Base-by-base conservation (phyloP, 345 rosid species). In the Aethionema arabicum region DNA sequence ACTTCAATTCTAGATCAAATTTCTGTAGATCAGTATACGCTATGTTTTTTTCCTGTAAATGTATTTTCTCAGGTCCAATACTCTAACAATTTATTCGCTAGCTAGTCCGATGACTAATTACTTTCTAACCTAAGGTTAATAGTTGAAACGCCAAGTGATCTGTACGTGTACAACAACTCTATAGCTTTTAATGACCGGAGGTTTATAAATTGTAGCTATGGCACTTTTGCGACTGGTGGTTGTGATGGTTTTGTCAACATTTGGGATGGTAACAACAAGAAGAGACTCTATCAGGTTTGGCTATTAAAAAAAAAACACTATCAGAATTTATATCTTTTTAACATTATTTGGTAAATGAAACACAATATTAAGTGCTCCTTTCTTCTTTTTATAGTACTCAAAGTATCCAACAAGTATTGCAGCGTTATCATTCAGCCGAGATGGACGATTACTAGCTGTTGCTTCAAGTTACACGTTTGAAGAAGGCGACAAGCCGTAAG, bases 201-300 rank as follows among this genome's bases (percentile, higher is more conserved):
- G 35, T 50, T 64, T 66, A 66, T 31, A 41, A 54, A 38, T 13
- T 73, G 77, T 82, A 95, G 97, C 32, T 95, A 95, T 78, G 99
- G 99, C 43, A 95, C 99, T 48, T 95, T 95, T 82, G 99, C 93
- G 39, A 90, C 97, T 7, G 99, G 99, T 67, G 97, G 99, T 7
- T 90, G 97, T 74, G 97, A 95, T 74, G 99, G 99, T 73, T 95
- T 84, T 57, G 93, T 90, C 32, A 90, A 95, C 38, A 90, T 90
- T 0, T 95, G 96, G 99, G 99, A 95, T 61, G 96, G 99, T 21
- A 88, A 88, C 85, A 95, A 95, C 81, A 95, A 95, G 76, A 95
- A 90, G 85, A 83, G 99, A 78, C 86, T 95, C 51, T 90, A 95
- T 72, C 99, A 95, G 87, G 99, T 95, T 68, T 39, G 53, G 11